phyloP scores from a whole-genome alignment of 208 protist genomes.

The Acanthamoeba sp. region DNA sequence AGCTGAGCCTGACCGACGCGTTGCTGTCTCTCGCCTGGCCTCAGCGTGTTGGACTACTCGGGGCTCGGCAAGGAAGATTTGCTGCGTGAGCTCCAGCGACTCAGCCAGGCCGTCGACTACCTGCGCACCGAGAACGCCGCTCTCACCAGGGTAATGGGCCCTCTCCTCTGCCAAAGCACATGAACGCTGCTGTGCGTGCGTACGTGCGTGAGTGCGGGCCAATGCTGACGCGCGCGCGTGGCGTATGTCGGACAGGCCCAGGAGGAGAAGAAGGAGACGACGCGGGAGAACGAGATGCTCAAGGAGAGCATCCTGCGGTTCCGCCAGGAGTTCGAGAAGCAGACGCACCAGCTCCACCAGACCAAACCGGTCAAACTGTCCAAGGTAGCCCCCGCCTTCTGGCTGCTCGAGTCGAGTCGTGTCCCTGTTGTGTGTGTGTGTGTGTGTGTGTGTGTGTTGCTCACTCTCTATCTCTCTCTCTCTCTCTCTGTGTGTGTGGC shows the following conservation, averaged over 20 bases:
- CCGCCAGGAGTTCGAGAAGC: background rate
- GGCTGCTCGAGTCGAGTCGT: too few relatives aligned
- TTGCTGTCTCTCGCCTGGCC: too few relatives aligned
- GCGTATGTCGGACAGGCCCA: too few relatives aligned
- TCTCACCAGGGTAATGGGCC: background rate
- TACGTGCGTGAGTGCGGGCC: too few relatives aligned
- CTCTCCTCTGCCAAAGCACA: too few relatives aligned
- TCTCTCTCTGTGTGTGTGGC: too few relatives aligned
- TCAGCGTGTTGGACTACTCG: slow-evolving; percentile 12
- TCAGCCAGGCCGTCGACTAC: background rate
- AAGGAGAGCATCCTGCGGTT: slow-evolving; percentile 20
- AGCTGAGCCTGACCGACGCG: too few relatives aligned
- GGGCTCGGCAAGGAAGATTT: background rate
- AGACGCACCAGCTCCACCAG: background rate
- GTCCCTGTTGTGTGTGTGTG: too few relatives aligned
- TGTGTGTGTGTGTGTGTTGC: too few relatives aligned
- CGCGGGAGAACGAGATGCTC: slow-evolving; percentile 5
- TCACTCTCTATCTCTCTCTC: too few relatives aligned
- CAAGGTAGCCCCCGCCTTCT: background rate
- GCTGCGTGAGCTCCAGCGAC: background rate
- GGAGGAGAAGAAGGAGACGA: background rate
- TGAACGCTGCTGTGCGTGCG: too few relatives aligned
- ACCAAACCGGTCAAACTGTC: background rate
- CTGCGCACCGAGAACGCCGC: slow-evolving; percentile 4
- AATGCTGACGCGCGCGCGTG: too few relatives aligned